Evolutionary conservation across 2,329 filamentous ascomycete species (phyloP), one percentile per base, ranked within the genome.

Genomic region (Trichoderma simmonsii): DNA sequence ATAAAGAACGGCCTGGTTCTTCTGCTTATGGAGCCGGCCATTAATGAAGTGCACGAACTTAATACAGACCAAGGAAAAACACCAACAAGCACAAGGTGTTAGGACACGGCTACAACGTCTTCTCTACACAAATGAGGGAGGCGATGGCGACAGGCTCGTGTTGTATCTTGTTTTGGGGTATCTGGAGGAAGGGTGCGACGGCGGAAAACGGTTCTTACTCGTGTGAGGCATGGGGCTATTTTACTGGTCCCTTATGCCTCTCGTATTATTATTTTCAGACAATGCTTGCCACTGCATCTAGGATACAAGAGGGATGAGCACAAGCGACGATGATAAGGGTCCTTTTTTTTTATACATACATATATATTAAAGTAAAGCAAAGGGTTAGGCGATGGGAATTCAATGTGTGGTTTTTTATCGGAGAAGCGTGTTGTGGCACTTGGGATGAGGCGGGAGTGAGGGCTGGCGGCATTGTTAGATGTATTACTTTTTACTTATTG

Each of bases 1-100:
- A 34, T 61, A 62, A 70, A 61, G 30, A 54, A 39, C 67, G 67
- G 69, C 34, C 48, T n/a, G 32, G 48, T 59, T 65, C 39, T 28
- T 54, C 34, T 34, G 24, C 57, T 54, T 36, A 36, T 4, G 30
- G 67, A 57, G n/a, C 57, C 48, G 70, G 70, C 59, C 60, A 60
- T 39, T 71, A 71, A 71, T 71, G 70, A 71, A 71, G 70, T 66
- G 62, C 63, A 71, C 63, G 70, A 71, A 71, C 36, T 56, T 65
- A 71, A 66, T 71, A 67, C 57, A 51, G 54, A 65, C 36, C 63
- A 67, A 66, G 70, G 57, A 24, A 34, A 70, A 39, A 39, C 39
- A 70, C 36, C 56, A 28, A 62, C 24, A 51, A 61, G 69, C n/a
- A 18, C 61, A 60, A 32, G 36, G 18, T 51, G 51, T 34, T 60